Evolutionary conservation across 306 rosid species (phyloP), one percentile per base, ranked within the genome.

Genomic region (Acmispon strigosus): DNA sequence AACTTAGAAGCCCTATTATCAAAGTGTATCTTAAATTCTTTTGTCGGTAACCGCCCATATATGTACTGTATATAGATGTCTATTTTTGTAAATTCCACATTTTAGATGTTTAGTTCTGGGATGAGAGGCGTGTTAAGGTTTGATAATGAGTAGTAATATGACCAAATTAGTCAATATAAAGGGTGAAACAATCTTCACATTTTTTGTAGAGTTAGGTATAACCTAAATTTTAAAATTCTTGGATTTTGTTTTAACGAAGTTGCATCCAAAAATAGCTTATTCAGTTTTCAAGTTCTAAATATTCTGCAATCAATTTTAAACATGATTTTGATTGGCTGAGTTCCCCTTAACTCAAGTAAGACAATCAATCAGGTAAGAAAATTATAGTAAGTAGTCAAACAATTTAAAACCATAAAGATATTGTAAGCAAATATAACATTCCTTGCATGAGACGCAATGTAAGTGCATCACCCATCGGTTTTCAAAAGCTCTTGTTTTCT

Each of bases 371-470:
- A 9, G 59, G 45, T 6, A 6, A 64, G 7, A 47, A 56, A 18
- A 45, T 45, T 18, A 42, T n/a, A 73, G 32, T 7, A 16, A 27
- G 10, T 62, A 64, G 78, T 51, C 55, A 63, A 24, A 36, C 15
- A 52, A 2, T 15, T 15, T 45, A 11, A 58, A 41, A 58, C 47
- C 13, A 72, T 42, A 6, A 16, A 57, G 48, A 44, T 27, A 50
- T 14, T 70, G 36, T 18, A 62, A 58, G 56, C 32, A 51, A 29
- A 62, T 37, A 22, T 22, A 15, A 15, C 24, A 29, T 27, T 63
- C 65, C 72, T 62, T 62, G 57, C 53, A 60, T 27, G 29, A 66
- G 24, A 62, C 68, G 61, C 54, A 54, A 27, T 52, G 34, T 17
- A 32, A 43, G 14, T 60, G 19, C 37, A 32, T 32, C 8, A 32